Evolutionary conservation across 371 early-diverging fungal species (phyloP), one percentile per base, ranked within the genome.

Genomic region (Apophysomyces elegans): DNA sequence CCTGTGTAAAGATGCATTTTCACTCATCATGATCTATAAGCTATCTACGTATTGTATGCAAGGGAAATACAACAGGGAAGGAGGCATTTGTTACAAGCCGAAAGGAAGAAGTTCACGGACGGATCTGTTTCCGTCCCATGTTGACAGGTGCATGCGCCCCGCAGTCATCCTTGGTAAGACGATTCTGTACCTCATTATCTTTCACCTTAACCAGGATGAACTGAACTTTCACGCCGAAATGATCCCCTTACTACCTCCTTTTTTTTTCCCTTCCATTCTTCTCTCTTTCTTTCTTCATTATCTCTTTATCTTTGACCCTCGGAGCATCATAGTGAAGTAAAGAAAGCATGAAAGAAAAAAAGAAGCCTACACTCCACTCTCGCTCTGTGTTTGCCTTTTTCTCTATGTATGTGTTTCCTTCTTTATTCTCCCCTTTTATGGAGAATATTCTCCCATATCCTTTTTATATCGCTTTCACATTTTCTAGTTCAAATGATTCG

Each of bases 81-180:
- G 54, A n/a, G 47, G 18, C n/a, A 11, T 8, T 13, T 41, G 41
- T 41, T 41, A 47, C 47, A 5, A 13, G 18, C n/a, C 13, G n/a
- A 47, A 16, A 47, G n/a, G 21, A 21, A 50, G 21, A 21, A 50
- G 54, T 18, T 50, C 54, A 50, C 54, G 54, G 54, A 50, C 54
- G 54, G 54, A 21, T 50, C 54, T 21, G 54, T 50, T 50, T 50
- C 54, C 54, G 54, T 50, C 32, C 32, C 9, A 50, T 50, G 54
- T 50, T 50, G 54, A 50, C 54, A 50, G 54, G 54, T 50, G 54
- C 54, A 50, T 50, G 7, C 11, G 21, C 54, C 54, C 54, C 54
- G 21, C 16, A 9, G 21, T 26, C 54, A 50, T 50, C 21, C 21
- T 50, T 26, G 54, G 54, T 26, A 50, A 21, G 54, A 47, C 32